Base-by-base conservation (phyloP, 148 eudicot species). In the Mesembryanthemum crystallinum region DNA sequence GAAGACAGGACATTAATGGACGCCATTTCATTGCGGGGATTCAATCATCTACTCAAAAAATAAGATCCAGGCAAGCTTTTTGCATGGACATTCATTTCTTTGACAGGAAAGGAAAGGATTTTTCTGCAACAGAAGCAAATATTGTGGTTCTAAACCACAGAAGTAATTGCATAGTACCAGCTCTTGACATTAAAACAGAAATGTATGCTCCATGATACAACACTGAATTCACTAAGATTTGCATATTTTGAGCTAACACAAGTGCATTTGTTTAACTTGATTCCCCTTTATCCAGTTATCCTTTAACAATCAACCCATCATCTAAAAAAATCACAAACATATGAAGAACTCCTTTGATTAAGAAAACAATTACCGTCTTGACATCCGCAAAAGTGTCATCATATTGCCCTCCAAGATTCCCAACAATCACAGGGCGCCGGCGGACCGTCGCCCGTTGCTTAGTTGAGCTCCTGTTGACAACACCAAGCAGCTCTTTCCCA, bases 371-470 rank as follows among this genome's bases (percentile, higher is more conserved):
- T 87, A 95, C 99, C 78, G 77, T 55, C 81, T 92, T 91, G 63
- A 96, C 97, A 82, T 96, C 99, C 65, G 80, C 93, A 37, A 92
- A 96, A 71, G 71, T 84, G 55, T 96, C 99, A 27, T 96, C 99
- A 76, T 96, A 96, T 67, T 96, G 98, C 9, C 98, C 99, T 24
- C 79, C 99, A 70, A 95, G 72, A 27, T 95, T 85, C 72, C 47
- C 79, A 35, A 86, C 91, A 73, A 96, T 78, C 77, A 83, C 84
- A 33, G 85, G 76, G 45, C 91, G 73, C 71, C 79, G 76, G 18
- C 79, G 76, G n/a, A 64, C 68, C 80, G 82, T 88, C 80, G 82
- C 88, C 42, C 60, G 66, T 77, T 82, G 89, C 77, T 84, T 91
- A 74, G 73, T 82, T 20, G 43, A 80, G 74, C 76, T 78, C 76